Evolutionary conservation across 75 land plant species (phyloP).

Genomic region (Azolla pinnata): DNA sequence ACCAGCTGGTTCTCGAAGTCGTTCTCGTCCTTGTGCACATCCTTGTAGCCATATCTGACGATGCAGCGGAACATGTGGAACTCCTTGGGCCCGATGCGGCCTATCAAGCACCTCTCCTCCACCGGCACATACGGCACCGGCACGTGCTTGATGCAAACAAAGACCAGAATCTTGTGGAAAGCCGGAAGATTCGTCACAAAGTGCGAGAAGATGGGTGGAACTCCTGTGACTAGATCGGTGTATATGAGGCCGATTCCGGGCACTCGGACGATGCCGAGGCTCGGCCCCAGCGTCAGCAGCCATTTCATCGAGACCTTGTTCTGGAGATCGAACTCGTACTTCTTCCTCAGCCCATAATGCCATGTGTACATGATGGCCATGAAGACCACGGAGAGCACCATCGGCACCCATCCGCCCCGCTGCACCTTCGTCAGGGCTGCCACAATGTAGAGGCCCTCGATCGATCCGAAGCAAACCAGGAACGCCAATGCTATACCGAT

Average conservation of each 20-base stretch:
- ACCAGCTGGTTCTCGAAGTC: slow-evolving; percentile 48
- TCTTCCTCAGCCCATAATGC: slow-evolving; percentile 76
- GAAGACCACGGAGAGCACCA: slow-evolving; percentile 50
- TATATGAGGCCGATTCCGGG: slow-evolving; percentile 47
- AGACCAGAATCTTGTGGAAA: slow-evolving; percentile 42
- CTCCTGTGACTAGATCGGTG: slow-evolving; percentile 36
- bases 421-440: slow-evolving; percentile 62
- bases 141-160: slow-evolving; percentile 40
- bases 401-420: slow-evolving; percentile 84
- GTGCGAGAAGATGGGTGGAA: slow-evolving; percentile 44
- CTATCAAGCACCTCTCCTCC: slow-evolving; percentile 34
- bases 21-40: slow-evolving; percentile 27
- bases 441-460: slow-evolving; percentile 61
- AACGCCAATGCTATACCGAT: slow-evolving; percentile 44
- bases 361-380: slow-evolving; percentile 71
- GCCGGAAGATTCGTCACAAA: slow-evolving; percentile 53
- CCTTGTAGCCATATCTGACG: slow-evolving; percentile 55
- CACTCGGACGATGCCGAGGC: slow-evolving; percentile 39
- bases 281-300: slow-evolving; percentile 32
- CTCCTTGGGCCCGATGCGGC: slow-evolving; percentile 39
- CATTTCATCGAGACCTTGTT: slow-evolving; percentile 61
- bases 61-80: slow-evolving; percentile 40
- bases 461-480: slow-evolving; percentile 51
- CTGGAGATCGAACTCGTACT: slow-evolving; percentile 74
- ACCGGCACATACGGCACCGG: slow-evolving; percentile 29